Base-by-base conservation (phyloP, 2,329 filamentous ascomycete species). In the Truncatella angustata region DNA sequence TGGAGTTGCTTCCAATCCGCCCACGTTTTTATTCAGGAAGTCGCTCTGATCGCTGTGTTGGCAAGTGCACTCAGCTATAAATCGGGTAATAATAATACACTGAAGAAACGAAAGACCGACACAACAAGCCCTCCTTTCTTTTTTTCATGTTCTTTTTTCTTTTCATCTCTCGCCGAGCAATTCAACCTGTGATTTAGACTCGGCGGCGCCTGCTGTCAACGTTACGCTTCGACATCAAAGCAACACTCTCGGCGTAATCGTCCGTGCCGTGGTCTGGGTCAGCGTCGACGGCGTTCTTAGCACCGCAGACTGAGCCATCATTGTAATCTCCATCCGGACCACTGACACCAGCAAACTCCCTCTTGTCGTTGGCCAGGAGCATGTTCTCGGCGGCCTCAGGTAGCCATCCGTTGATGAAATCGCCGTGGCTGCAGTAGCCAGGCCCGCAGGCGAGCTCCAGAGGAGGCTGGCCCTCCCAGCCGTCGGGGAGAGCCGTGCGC, bases 371-470 rank as follows among this genome's bases (percentile, higher is more conserved):
- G 3, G 69, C 62, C 16, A 55, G 58, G 9, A 76, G 49, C 72
- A 76, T 74, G 51, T 70, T 72, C 54, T 60, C 39, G 0, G 71
- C 73, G 0, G 70, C 71, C 36, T 74, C 72, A 16, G 60, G 58
- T 2, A 67, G 67, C 74, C 74, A 77, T 14, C 67, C 74, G 26
- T 74, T 76, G 58, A 77, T 72, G 56, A 76, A 76, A 56, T 77
- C 74, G 28, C 74, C 73, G 53, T 77, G 74, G 32, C 61, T 65
- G 62, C 68, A 72, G 58, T 64, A 75, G 2, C 68, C 66, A 23
- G 63, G 56, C 16, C 69, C 69, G 50, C 64, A 72, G 1, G 72
- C 65, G 4, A 74, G 65, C 58, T 70, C 63, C 30, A 75, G 54
- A 2, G 73, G 73, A 20, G 73, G 64, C 0, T 60, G 63, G 39